Evolutionary conservation across 2,329 filamentous ascomycete species (phyloP), one percentile per base, ranked within the genome.

Genomic region (Plectosphaerella cucumerina): DNA sequence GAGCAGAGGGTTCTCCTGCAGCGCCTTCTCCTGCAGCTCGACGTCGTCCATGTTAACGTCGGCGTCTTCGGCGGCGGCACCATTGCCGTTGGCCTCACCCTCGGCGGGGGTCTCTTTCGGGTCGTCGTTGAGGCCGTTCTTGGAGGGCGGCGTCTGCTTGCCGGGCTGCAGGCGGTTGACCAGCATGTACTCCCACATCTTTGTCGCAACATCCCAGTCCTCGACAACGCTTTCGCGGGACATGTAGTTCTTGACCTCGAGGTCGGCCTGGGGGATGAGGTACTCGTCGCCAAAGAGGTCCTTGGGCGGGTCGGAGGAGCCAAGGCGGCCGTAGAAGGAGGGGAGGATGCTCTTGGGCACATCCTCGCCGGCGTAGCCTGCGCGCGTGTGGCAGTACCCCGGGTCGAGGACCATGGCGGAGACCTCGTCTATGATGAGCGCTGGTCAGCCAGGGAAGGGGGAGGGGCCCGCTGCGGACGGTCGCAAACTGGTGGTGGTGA

Each of bases 301-400:
- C 60, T 72, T 73, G 47, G 80, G 76, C 21, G 72, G 62, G 43
- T 77, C 70, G 51, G 69, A 71, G 50, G 73, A 73, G 56, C 68
- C 78, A 50, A 79, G 62, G 63, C 78, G 74, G 50, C 89, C 92
- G 72, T 99, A 99, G 73, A 88, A 90, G 43, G 91, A 94, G 23
- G 93, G 92, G 52, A 96, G 81, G 51, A 97, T 85, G 26, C 90
- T 91, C 75, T 97, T 97, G 60, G 94, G 94, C 1, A 91, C 87
- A 72, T 99, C 94, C 81, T 99, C 95, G 65, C 95, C 94, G 12
- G 95, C 95, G 65, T 97, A 99, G 52, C 94, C 94, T 53, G 92
- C 94, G 71, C 95, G 91, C 39, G 89, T 92, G 60, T 85, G 87
- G 65, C 89, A 90, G 74, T 91, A 97, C 55, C 95, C 94, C 3